phyloP scores from a whole-genome alignment of 2,329 filamentous ascomycete genomes.

The Colletotrichum simmondsii region DNA sequence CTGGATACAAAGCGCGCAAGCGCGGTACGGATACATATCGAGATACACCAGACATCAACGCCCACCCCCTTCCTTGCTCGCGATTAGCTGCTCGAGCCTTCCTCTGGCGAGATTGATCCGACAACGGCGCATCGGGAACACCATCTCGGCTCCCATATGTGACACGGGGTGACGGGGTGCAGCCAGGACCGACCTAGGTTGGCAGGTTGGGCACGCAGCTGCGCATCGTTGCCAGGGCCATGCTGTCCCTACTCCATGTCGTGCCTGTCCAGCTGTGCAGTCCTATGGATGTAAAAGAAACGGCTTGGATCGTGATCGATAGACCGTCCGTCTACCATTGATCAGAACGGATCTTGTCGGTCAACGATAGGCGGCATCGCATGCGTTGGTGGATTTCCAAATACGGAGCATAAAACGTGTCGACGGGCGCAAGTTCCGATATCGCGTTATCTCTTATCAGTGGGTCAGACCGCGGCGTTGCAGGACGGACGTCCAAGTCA shows the following conservation, averaged over 20 bases:
- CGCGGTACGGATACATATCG: conserved; percentile 8
- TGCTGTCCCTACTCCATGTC: neutral
- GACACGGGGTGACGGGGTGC: conserved; percentile 7
- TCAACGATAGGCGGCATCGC: neutral
- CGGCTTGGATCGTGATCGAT: neutral
- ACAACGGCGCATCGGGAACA: conserved; percentile 17
- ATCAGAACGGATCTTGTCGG: neutral
- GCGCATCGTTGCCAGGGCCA: neutral
- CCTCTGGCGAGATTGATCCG: conserved; percentile 9
- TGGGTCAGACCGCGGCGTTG: neutral
- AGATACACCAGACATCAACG: neutral
- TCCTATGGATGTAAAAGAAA: neutral
- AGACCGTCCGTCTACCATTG: neutral
- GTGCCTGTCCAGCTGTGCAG: neutral
- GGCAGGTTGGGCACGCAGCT: neutral
- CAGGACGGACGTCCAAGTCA: conserved; percentile 9
- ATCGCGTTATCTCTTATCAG: conserved; percentile 34
- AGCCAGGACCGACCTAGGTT: neutral
- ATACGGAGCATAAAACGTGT: conserved; percentile 10
- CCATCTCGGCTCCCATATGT: conserved; percentile 1
- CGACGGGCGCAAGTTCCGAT: conserved; percentile 28
- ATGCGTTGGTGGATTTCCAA: neutral
- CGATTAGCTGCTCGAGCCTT: conserved; percentile 25
- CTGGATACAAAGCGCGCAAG: conserved; percentile 19
- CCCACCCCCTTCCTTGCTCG: neutral